phyloP scores from a whole-genome alignment of 208 protist species.

The Trypanosoma congolense region DNA sequence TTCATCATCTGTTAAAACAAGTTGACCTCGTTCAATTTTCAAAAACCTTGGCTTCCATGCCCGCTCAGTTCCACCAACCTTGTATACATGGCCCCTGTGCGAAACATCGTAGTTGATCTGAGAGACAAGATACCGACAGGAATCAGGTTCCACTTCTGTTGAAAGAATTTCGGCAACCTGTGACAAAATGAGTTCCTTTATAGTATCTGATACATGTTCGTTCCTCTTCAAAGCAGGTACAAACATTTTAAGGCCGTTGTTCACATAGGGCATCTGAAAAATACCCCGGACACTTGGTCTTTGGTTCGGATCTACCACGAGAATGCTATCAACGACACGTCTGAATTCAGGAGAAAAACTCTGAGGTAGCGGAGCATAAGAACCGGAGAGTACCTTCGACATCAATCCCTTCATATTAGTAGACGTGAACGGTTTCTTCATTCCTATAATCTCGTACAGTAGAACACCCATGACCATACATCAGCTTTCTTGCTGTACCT shows the following conservation, averaged over 20 bases:
- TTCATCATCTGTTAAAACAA: slow-evolving; percentile 74
- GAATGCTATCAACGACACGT: slow-evolving; percentile 58
- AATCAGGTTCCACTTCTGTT: slow-evolving; percentile 20
- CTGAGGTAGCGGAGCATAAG: slow-evolving; percentile 62
- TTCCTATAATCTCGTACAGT: slow-evolving; percentile 75
- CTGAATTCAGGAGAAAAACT: slow-evolving; percentile 56
- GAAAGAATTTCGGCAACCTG: slow-evolving; percentile 74
- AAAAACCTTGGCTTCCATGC: slow-evolving; percentile 73
- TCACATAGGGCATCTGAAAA: slow-evolving; percentile 71
- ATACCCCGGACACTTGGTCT: slow-evolving; percentile 64
- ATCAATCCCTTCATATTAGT: slow-evolving; percentile 83
- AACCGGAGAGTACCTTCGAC: slow-evolving; percentile 64
- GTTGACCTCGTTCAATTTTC: slow-evolving; percentile 59
- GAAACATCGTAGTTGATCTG: slow-evolving; percentile 73
- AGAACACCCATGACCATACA: slow-evolving; percentile 73
- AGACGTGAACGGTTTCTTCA: slow-evolving; percentile 74
- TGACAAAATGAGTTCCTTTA: slow-evolving; percentile 52
- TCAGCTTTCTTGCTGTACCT: slow-evolving; percentile 86
- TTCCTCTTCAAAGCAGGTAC: slow-evolving; percentile 82
- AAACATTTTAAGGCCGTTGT: slow-evolving; percentile 75
- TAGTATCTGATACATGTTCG: slow-evolving; percentile 45
- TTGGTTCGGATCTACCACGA: slow-evolving; percentile 66
- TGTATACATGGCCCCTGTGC: slow-evolving; percentile 64
- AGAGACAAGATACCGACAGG: slow-evolving; percentile 29
- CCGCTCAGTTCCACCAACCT: slow-evolving; percentile 48